Evolutionary conservation across 441 rosid genomes (phyloP).

Genomic region (Isatis lusitanica): DNA sequence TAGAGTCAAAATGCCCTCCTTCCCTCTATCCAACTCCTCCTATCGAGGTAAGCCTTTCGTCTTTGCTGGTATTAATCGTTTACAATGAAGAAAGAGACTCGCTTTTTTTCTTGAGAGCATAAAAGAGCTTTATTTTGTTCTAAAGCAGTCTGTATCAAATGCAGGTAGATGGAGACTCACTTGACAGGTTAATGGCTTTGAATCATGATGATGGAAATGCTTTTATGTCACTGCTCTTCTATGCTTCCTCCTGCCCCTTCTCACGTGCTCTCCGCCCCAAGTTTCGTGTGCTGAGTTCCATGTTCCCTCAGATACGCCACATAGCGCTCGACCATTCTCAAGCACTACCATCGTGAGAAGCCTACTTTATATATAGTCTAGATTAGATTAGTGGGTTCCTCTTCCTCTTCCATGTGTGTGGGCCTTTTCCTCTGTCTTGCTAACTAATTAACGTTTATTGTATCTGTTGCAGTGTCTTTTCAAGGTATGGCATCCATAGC

Average conservation of each 20-base stretch:
- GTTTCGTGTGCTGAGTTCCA: conserved; percentile 58
- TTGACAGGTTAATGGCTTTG: conserved; percentile 46
- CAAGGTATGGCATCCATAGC: conserved; percentile 78
- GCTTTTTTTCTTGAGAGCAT: background rate
- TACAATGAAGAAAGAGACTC: no score
- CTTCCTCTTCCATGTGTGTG: background rate
- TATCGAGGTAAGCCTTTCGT: conserved; percentile 49
- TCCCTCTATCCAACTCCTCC: conserved; percentile 67
- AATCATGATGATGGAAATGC: conserved; percentile 5
- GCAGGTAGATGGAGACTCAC: conserved; percentile 72
- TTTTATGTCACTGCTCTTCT: conserved; percentile 59
- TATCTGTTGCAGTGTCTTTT: conserved; percentile 59
- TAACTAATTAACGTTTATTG: background rate
- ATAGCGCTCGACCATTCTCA: conserved; percentile 67
- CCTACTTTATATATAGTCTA: background rate
- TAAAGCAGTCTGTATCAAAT: conserved; percentile 9
- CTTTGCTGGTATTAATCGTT: no score
- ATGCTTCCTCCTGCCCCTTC: conserved; percentile 87
- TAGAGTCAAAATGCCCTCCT: conserved; percentile 61
- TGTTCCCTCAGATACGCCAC: conserved; percentile 85
- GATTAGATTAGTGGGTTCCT: no score
- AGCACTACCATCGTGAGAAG: conserved; percentile 65
- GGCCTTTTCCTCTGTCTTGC: background rate
- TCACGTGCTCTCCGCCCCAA: conserved; percentile 46
- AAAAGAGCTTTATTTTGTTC: no score